These are phyloP conservation scores for Fusarium coffeatum DNA, from an alignment of 2,329 filamentous ascomycete species.

Conservation along the genomic window DNA sequence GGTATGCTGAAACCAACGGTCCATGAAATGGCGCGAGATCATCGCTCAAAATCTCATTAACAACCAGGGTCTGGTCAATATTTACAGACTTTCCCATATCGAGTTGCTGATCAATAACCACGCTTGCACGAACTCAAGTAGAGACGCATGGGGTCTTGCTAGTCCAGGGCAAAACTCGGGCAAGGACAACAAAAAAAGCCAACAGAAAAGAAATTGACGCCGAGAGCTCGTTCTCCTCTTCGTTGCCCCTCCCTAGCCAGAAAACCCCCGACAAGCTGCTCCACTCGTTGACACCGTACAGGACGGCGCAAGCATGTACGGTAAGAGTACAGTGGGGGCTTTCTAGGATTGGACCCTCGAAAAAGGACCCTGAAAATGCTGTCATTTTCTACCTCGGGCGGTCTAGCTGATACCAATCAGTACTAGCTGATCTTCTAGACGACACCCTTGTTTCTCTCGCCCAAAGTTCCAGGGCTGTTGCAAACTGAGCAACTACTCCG, in stretches of 20 bases:
- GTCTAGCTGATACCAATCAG: slow-evolving; percentile 2
- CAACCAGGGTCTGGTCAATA: background rate
- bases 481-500: background rate
- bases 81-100: background rate
- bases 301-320: slow-evolving; percentile 11
- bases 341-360: slow-evolving; percentile 32
- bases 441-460: slow-evolving; percentile 9
- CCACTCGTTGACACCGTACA: slow-evolving; percentile 14
- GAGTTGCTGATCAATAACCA: background rate
- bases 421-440: slow-evolving; percentile 22
- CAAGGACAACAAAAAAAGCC: background rate
- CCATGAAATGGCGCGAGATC: slow-evolving; percentile 12
- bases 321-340: slow-evolving; percentile 9
- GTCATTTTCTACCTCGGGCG: slow-evolving; percentile 23
- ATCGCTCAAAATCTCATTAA: slow-evolving; percentile 10
- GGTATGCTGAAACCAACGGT: slow-evolving; percentile 10
- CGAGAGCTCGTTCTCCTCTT: slow-evolving; percentile 7
- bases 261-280: slow-evolving; percentile 12
- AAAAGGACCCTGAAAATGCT: slow-evolving; percentile 37
- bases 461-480: slow-evolving; percentile 24
- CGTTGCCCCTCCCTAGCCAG: slow-evolving; percentile 13
- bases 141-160: background rate
- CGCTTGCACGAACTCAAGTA: background rate
- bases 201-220: slow-evolving; percentile 6
- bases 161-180: background rate